Evolutionary conservation across 306 rosid species (phyloP).

Genomic region (Ziziphus jujuba): DNA sequence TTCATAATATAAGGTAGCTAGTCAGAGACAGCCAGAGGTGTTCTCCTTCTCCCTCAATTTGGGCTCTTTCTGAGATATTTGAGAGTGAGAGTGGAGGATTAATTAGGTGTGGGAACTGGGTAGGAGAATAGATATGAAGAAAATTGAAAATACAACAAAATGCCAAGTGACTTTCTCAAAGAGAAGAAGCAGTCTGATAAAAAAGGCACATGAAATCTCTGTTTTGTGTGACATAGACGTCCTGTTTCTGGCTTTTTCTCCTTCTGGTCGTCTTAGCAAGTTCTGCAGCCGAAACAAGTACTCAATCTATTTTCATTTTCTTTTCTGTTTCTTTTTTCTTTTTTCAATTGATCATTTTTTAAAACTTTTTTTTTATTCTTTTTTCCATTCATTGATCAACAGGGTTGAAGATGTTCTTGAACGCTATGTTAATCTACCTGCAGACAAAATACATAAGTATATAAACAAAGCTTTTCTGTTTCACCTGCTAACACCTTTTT

Average conservation of each 20-base stretch:
- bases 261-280: conserved; percentile 1
- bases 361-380: not conserved
- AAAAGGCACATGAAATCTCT: not conserved
- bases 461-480: not conserved
- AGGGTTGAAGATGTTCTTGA: not conserved
- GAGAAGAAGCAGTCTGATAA: not conserved
- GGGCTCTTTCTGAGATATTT: no score
- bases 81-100: no score
- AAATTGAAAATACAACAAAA: not conserved
- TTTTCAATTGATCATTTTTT: not conserved
- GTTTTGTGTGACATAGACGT: not conserved
- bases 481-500: not conserved
- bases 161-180: not conserved
- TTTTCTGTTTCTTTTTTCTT: not conserved
- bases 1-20: no score
- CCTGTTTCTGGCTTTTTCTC: not conserved
- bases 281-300: not conserved
- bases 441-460: not conserved
- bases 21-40: no score
- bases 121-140: not conserved
- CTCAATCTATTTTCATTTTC: not conserved
- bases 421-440: not conserved
- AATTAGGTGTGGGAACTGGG: not conserved
- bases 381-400: not conserved
- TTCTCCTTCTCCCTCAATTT: no score